A percentile compares a stretch with the other conserved stretches of the same genome.
Evolutionary conservation across 768 basidiomycete species (phyloP).

Genomic region (Mycena latifolia): DNA sequence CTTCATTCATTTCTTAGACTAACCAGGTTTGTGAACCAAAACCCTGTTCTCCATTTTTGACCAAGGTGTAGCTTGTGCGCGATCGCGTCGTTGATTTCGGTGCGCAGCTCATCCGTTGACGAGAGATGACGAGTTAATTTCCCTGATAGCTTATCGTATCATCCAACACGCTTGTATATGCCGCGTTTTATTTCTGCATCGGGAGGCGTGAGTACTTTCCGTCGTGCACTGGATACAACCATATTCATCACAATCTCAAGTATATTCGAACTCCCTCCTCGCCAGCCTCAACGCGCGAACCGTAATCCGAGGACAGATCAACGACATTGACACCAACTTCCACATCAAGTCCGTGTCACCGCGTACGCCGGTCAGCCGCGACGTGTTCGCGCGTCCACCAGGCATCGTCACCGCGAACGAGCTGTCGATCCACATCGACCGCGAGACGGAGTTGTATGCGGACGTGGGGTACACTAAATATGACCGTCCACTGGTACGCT

Average conservation of each 20-base stretch:
- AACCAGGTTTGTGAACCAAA: constrained; percentile 45
- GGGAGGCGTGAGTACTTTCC: constrained; percentile 41
- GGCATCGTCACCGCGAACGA: neutral
- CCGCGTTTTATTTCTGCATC: constrained; percentile 47
- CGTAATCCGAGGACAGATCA: constrained; percentile 29
- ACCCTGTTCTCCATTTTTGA: neutral
- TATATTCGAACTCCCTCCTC: constrained; percentile 45
- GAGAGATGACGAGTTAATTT: constrained; percentile 21
- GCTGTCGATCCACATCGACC: neutral
- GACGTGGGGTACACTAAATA: neutral
- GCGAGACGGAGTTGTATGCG: neutral
- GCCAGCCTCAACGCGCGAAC: constrained; percentile 33
- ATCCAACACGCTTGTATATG: constrained; percentile 46
- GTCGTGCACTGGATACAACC: too few relatives aligned
- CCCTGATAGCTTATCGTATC: constrained; percentile 38
- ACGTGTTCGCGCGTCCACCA: neutral
- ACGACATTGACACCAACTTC: constrained; percentile 31
- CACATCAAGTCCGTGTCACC: neutral
- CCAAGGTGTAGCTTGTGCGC: constrained; percentile 53
- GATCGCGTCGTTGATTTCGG: constrained; percentile 60
- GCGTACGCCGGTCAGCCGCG: neutral
- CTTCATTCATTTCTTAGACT: constrained; percentile 37
- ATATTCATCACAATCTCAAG: constrained; percentile 16
- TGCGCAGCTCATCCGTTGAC: constrained; percentile 36
- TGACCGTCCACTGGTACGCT: too few relatives aligned